Base-by-base conservation (phyloP, 2,329 filamentous ascomycete genomes). In the Dactylellina leptospora region DNA sequence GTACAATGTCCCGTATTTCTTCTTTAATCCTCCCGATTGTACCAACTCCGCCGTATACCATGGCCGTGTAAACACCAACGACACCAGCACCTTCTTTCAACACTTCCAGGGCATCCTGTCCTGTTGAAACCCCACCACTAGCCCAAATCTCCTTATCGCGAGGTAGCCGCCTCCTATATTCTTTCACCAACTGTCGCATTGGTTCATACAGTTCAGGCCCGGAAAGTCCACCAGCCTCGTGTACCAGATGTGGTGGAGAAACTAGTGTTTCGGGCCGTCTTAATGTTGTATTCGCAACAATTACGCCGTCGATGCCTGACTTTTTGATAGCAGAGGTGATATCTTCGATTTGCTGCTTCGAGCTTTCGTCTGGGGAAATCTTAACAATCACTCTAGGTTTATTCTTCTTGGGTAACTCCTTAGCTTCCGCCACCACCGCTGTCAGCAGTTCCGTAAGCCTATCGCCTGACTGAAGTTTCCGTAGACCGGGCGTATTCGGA, bases 251-350 rank as follows among this genome's bases (percentile, higher is more conserved):
- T 30, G 82, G 80, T 74, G 89, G 85, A 23, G 89, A 88, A 22
- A 84, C 81, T 0, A 92, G 89, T 0, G 93, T 79, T 1, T 93
- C 82, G 0, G 88, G 85, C 44, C 95, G 85, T 75, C 88, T 86
- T 81, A 95, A 96, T 1, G 95, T 99, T 0, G 95, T 99, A 82
- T 99, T 99, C 9, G 93, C 95, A 2, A 99, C 93, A 74, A 99
- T 97, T 33, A 99, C 87, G 25, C 95, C 95, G 76, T 97, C 93
- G 1, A 97, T 93, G 4, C 93, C 93, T 71, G 90, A 92, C 75
- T 84, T 83, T 83, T 87, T 90, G 10, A 96, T 88, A 0, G 93
- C 93, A 76, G 92, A 86, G 72, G 92, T 93, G 62, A 99, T 96
- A 6, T 93, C 95, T 42, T 88, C 85, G 73, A 99, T 86, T 79